Conservation (phyloP, 83 land plant species). For the Picea abies region DNA sequence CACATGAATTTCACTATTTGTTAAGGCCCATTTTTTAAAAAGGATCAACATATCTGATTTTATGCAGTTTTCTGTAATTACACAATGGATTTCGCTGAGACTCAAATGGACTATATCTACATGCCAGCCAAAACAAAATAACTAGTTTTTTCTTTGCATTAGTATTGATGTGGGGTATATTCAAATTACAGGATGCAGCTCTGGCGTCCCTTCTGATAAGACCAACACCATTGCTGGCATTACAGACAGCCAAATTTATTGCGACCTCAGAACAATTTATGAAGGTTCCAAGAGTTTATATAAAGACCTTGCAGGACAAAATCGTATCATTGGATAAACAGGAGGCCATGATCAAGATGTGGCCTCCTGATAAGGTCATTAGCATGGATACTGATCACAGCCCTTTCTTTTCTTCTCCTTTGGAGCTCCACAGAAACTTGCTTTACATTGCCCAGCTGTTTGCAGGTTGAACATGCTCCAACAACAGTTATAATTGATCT, state of each 20-base stretch:
- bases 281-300: conserved; percentile 11
- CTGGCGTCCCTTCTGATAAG: conserved; percentile 11
- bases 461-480: neutral
- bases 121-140: too few relatives aligned
- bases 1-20: too few relatives aligned
- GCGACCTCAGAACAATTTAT: neutral
- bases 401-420: conserved; percentile 6
- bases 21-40: too few relatives aligned
- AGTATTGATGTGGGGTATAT: neutral
- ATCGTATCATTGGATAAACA: neutral
- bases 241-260: neutral
- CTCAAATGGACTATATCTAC: too few relatives aligned
- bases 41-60: too few relatives aligned
- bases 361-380: conserved; percentile 5
- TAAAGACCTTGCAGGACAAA: conserved; percentile 7
- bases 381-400: conserved; percentile 4
- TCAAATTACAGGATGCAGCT: conserved; percentile 10
- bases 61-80: too few relatives aligned
- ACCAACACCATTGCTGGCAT: conserved; percentile 7
- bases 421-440: neutral
- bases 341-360: neutral
- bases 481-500: neutral
- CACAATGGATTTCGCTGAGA: too few relatives aligned
- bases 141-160: too few relatives aligned
- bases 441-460: neutral